Evolutionary conservation across 768 basidiomycete genomes (phyloP).

Genomic region (Mycena venus): DNA sequence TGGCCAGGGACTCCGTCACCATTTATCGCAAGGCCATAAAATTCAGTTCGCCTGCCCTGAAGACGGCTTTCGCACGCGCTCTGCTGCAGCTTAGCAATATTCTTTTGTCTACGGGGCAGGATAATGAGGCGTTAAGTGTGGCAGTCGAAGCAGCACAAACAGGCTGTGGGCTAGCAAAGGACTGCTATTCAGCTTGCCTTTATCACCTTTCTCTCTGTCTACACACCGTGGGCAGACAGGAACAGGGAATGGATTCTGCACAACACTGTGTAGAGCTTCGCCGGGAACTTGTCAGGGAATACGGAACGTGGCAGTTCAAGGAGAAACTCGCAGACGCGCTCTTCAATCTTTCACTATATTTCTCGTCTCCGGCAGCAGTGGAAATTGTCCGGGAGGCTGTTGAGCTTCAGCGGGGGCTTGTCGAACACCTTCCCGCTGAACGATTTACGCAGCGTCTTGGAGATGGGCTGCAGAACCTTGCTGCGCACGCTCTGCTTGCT

Average conservation of each 20-base stretch:
- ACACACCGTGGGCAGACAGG: conserved; percentile 8
- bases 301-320: conserved; percentile 25
- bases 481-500: conserved; percentile 22
- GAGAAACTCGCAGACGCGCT: conserved; percentile 30
- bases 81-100: conserved; percentile 22
- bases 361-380: conserved; percentile 1
- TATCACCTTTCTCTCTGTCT: conserved; percentile 25
- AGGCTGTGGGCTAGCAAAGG: conserved; percentile 8
- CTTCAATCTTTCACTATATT: conserved; percentile 28
- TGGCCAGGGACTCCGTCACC: conserved; percentile 14
- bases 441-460: conserved; percentile 1
- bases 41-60: not conserved
- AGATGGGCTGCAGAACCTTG: conserved; percentile 29
- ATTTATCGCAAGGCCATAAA: conserved; percentile 16
- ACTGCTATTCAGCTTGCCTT: conserved; percentile 13
- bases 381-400: conserved; percentile 21
- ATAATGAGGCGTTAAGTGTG: conserved; percentile 10
- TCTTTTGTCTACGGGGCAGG: not conserved
- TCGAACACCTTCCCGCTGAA: not conserved
- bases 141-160: conserved; percentile 22
- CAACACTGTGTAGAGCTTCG: conserved; percentile 20
- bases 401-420: not conserved
- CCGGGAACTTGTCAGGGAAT: conserved; percentile 7
- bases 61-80: not conserved
- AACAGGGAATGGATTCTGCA: conserved; percentile 14